These are phyloP conservation scores for Pyrus betulifolia DNA, from an alignment of 306 rosid genomes.

Conservation along the genomic window DNA sequence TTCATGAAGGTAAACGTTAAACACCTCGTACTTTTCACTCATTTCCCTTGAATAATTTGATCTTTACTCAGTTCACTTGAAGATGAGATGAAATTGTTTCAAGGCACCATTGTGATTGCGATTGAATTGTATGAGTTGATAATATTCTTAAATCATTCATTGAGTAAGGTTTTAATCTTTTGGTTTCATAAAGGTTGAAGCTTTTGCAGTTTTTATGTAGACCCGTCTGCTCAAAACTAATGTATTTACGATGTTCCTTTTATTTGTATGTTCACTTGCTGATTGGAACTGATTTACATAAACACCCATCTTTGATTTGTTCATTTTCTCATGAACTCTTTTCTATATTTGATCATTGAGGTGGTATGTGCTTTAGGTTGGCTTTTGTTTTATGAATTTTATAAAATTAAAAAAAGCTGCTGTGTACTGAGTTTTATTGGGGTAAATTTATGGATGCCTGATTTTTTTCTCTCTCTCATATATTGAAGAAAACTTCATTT, in stretches of 20 bases:
- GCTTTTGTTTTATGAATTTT: not conserved
- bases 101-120: not conserved
- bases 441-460: not conserved
- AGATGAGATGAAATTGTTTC: not conserved
- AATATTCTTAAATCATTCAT: slow-evolving; percentile 7
- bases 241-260: slow-evolving; percentile 20
- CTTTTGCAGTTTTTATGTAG: slow-evolving; percentile 12
- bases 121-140: not conserved
- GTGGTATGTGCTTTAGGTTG: not conserved
- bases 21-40: no score
- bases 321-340: not conserved
- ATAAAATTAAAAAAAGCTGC: not conserved
- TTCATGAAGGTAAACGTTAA: slow-evolving; percentile 60
- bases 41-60: no score
- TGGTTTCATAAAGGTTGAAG: slow-evolving; percentile 4
- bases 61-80: no score
- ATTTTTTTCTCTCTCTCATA: not conserved
- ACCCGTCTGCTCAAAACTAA: slow-evolving; percentile 12
- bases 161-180: slow-evolving; percentile 34
- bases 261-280: slow-evolving; percentile 25
- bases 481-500: not conserved
- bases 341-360: not conserved
- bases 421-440: not conserved
- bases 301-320: not conserved
- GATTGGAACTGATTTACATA: slow-evolving; percentile 9